Conservation (phyloP, 1,139 yeast species). For the Debaryomyces sp. region DNA sequence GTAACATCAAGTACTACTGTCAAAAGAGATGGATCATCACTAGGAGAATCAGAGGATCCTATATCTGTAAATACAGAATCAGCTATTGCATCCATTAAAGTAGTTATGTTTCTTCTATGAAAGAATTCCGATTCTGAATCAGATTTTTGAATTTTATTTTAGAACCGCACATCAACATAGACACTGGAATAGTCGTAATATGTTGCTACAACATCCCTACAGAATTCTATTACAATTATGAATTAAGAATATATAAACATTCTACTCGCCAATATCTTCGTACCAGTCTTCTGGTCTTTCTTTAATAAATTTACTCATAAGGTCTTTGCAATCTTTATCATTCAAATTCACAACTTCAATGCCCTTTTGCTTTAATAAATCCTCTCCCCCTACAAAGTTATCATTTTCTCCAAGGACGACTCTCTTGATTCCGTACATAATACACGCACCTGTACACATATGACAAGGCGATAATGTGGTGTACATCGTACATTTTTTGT, state of each 20-base stretch:
- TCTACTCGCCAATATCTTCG: constrained; percentile 83
- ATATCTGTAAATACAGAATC: constrained; percentile 63
- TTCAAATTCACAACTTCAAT: constrained; percentile 74
- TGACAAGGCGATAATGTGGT: constrained; percentile 91
- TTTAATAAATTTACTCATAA: constrained; percentile 76
- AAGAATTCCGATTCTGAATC: not conserved
- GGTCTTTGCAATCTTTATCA: constrained; percentile 64
- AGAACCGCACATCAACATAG: not conserved
- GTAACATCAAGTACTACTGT: constrained; percentile 79
- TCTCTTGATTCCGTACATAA: constrained; percentile 83
- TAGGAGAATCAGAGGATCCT: constrained; percentile 31
- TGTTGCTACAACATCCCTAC: not conserved
- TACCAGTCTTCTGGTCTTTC: constrained; percentile 84
- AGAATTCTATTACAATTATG: not conserved
- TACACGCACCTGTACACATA: constrained; percentile 94
- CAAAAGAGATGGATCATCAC: constrained; percentile 79
- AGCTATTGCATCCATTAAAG: constrained; percentile 70
- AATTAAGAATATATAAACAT: not conserved
- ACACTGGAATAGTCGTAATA: not conserved
- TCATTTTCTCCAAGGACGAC: constrained; percentile 88
- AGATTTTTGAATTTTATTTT: not conserved
- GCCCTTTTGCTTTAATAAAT: constrained; percentile 63
- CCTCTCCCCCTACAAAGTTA: constrained; percentile 79
- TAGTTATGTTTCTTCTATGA: not conserved
- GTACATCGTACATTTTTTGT: constrained; percentile 78